Conservation (phyloP, 2,329 filamentous ascomycete genomes). For the Trichoderma cornu-damae region DNA sequence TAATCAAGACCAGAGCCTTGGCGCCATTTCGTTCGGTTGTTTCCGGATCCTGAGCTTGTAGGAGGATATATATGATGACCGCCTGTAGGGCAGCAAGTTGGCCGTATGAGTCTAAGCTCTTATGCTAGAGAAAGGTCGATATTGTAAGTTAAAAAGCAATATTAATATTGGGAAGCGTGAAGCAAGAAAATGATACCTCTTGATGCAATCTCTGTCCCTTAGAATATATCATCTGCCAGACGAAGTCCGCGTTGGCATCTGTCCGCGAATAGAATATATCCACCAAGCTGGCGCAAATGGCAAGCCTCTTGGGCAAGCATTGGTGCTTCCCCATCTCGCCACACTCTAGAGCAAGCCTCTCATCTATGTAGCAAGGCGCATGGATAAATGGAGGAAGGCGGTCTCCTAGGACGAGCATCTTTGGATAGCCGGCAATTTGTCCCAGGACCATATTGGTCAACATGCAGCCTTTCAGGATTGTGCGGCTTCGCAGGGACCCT, state of each 20-base stretch:
- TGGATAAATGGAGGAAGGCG: constrained; percentile 7
- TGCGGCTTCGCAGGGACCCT: not conserved
- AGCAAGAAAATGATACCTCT: not conserved
- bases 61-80: constrained; percentile 6
- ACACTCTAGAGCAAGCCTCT: not conserved
- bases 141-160: not conserved
- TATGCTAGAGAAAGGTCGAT: not conserved
- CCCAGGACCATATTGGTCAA: constrained; percentile 2
- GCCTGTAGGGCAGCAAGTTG: constrained; percentile 2
- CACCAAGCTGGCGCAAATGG: constrained; percentile 6
- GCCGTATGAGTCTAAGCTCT: not conserved
- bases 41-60: not conserved
- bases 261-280: constrained; percentile 6
- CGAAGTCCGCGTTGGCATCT: not conserved
- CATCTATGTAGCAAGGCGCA: constrained; percentile 5
- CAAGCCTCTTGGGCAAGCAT: constrained; percentile 6
- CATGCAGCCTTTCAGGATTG: constrained; percentile 10
- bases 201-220: constrained; percentile 3
- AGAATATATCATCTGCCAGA: constrained; percentile 4
- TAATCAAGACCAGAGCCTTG: constrained; percentile 2
- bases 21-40: constrained; percentile 7
- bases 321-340: constrained; percentile 8
- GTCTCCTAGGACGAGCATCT: constrained; percentile 6
- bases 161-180: not conserved
- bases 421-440: constrained; percentile 4